A percentile compares a stretch with the other conserved stretches of the same genome.
Conservation (phyloP, 495 filamentous ascomycete species). For the Chlorociboria aeruginascens region DNA sequence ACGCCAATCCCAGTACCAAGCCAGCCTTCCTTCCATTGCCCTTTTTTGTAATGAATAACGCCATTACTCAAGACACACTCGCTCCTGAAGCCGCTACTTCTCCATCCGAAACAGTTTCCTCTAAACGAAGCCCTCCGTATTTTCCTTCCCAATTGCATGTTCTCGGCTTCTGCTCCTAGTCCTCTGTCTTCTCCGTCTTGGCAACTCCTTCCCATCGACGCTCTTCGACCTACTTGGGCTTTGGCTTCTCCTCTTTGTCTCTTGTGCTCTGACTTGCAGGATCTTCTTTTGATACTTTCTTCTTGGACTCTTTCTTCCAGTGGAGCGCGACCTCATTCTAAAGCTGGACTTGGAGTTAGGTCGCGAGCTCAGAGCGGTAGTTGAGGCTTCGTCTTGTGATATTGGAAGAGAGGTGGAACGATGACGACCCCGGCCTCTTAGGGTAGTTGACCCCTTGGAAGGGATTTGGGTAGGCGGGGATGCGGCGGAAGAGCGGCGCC, state of each 20-base stretch:
- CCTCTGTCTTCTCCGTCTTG: constrained; percentile 4
- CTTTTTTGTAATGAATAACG: background rate
- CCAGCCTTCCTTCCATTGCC: background rate
- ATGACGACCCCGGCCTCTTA: constrained; percentile 13
- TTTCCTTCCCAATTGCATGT: background rate
- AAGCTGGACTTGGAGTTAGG: too few relatives aligned
- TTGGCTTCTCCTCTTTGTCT: constrained; percentile 5
- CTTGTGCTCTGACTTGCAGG: background rate
- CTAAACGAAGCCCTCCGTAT: background rate
- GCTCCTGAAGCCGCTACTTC: background rate
- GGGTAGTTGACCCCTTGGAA: constrained; percentile 7
- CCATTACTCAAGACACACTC: background rate
- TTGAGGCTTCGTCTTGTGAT: background rate
- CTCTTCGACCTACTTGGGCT: background rate
- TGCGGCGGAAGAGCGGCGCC: constrained; percentile 8
- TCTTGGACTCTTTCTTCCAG: too few relatives aligned
- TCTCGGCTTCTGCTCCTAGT: constrained; percentile 6
- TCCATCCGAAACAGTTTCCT: background rate
- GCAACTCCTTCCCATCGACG: background rate
- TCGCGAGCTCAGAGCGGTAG: background rate
- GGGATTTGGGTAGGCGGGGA: background rate
- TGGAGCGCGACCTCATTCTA: too few relatives aligned
- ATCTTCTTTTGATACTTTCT: background rate
- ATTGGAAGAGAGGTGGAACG: constrained; percentile 10
- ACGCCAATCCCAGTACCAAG: background rate